Conservation (phyloP, 768 basidiomycete genomes). For the Rossbeevera mucosa region DNA sequence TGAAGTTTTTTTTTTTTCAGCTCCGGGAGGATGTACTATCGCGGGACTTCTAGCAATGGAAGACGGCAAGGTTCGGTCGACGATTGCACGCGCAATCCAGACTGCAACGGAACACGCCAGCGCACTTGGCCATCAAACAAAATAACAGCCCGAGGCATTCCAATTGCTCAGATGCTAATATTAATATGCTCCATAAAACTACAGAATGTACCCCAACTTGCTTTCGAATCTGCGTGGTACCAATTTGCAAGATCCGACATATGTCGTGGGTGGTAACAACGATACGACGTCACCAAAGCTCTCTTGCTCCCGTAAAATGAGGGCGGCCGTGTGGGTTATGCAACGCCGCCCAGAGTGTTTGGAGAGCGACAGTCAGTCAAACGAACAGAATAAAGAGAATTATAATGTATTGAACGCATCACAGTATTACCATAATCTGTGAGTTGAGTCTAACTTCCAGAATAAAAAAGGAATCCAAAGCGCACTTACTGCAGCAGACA, state of each 20-base stretch:
- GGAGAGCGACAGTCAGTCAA: constrained; percentile 53
- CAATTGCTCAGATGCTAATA: neutral
- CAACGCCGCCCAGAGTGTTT: constrained; percentile 95
- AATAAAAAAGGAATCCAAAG: neutral
- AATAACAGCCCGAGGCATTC: constrained; percentile 34
- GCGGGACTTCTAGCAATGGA: constrained; percentile 94
- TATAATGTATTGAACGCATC: neutral
- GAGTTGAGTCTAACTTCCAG: neutral
- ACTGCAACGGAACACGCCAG: constrained; percentile 87
- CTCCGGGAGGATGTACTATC: constrained; percentile 97
- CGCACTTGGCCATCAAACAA: constrained; percentile 69
- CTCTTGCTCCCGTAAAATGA: constrained; percentile 96
- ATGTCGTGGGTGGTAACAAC: constrained; percentile 31
- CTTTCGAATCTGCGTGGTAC: constrained; percentile 33
- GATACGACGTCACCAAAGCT: constrained; percentile 22
- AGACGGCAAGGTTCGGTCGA: constrained; percentile 89
- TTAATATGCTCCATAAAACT: neutral
- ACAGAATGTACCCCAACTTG: constrained; percentile 29
- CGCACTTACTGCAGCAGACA: constrained; percentile 12
- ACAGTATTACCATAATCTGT: neutral
- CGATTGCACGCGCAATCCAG: constrained; percentile 93
- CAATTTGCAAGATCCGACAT: constrained; percentile 31
- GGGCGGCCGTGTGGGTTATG: constrained; percentile 68
- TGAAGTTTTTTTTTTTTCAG: constrained; percentile 43
- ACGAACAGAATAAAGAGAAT: neutral